Base-by-base conservation (phyloP, 2,329 filamentous ascomycete species). In the Penicillium hesseltinei region DNA sequence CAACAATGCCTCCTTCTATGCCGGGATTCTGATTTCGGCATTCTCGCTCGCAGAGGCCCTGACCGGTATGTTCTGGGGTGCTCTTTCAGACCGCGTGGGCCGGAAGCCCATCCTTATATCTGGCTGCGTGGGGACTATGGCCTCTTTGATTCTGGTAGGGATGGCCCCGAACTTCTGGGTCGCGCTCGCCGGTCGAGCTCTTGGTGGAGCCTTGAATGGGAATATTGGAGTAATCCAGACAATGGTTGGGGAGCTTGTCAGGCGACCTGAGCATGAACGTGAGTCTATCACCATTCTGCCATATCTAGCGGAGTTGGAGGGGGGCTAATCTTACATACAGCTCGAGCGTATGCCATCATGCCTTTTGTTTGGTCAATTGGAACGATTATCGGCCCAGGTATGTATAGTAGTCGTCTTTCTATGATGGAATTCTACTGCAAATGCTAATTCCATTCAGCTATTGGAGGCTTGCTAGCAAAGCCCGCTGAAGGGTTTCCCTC, bases 351-450 rank as follows among this genome's bases (percentile, higher is more conserved):
- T 73, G 87, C 91, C 2, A 85, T 96, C 44, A 96, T 97, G 91
- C 92, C 92, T 0, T 96, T 96, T 69, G 89, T 96, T 8, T 97
- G 92, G 92, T 88, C 84, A 46, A 87, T 96, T 51, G 92, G 92
- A 25, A 95, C 91, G 10, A 96, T 96, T 62, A 82, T 96, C 52
- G 92, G 92, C 0, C 90, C 92, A 62, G 72, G 72, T 74, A 67
- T 52, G 66, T 62, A 39, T 51, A 52, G 46, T 29, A 11, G 8
- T 5, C n/a, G 23, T 29, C 9, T 19, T 39, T 15, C 23, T 11
- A 25, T n/a, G n/a, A 35, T 13, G 2, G 49, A 9, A 47, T 44
- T 25, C 31, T 21, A 33, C 29, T 10, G 17, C 21, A 46, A 23
- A 29, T 56, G 38, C 64, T 67, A 58, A 69, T 23, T 57, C 9